Evolutionary conservation across 768 basidiomycete genomes (phyloP).

Genomic region (Tephrocybe sp.): DNA sequence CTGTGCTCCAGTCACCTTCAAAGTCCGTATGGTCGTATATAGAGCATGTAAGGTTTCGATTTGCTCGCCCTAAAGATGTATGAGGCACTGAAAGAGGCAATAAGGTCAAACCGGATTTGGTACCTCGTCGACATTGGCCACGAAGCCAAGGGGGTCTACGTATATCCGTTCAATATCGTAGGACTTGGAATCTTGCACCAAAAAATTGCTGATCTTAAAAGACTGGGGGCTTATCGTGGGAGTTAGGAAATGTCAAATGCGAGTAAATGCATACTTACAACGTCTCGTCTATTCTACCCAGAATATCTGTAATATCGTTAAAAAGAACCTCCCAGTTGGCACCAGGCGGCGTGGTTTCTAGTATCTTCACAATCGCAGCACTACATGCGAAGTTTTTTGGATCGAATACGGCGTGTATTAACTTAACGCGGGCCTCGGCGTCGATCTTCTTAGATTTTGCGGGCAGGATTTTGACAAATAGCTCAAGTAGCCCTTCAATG

Average conservation of each 20-base stretch:
- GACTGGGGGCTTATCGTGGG: slow-evolving; percentile 75
- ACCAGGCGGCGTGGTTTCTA: slow-evolving; percentile 40
- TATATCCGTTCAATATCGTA: slow-evolving; percentile 47
- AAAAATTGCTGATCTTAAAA: slow-evolving; percentile 44
- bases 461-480: slow-evolving; percentile 59
- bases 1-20: slow-evolving; percentile 25
- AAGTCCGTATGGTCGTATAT: slow-evolving; percentile 32
- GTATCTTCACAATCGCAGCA: slow-evolving; percentile 34
- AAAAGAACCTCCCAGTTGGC: slow-evolving; percentile 57
- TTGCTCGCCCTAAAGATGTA: slow-evolving; percentile 32
- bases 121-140: slow-evolving; percentile 51
- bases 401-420: slow-evolving; percentile 53
- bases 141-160: slow-evolving; percentile 49
- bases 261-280: slow-evolving; percentile 41
- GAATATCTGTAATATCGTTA: slow-evolving; percentile 42
- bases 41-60: slow-evolving; percentile 52
- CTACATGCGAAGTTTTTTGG: slow-evolving; percentile 35
- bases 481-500: slow-evolving; percentile 54
- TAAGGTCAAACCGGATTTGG: not conserved
- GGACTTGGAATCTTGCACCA: slow-evolving; percentile 29
- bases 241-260: not conserved
- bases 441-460: slow-evolving; percentile 33
- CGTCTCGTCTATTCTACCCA: slow-evolving; percentile 44
- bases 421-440: slow-evolving; percentile 40
- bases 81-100: not conserved